These are phyloP conservation scores for Serendipita vermifera DNA, from an alignment of 768 basidiomycete species.

Conservation along the genomic window DNA sequence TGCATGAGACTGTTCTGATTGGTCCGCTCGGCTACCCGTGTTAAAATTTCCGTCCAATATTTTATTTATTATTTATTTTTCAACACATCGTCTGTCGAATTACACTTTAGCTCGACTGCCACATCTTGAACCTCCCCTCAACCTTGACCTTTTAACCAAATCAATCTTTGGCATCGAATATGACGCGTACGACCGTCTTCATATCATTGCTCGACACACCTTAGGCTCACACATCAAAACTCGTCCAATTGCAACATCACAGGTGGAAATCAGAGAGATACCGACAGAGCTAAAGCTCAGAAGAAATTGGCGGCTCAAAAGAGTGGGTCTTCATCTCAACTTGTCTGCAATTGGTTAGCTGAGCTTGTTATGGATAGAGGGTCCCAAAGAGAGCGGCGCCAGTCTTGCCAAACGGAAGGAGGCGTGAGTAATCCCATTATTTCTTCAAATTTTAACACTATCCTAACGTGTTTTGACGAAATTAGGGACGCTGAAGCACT, in stretches of 20 bases:
- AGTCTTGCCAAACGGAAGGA: slow-evolving; percentile 59
- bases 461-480: slow-evolving; percentile 19
- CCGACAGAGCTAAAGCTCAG: slow-evolving; percentile 56
- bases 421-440: slow-evolving; percentile 40
- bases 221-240: too few species aligned
- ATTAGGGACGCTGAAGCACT: slow-evolving; percentile 67
- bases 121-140: too few species aligned
- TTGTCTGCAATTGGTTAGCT: neutral
- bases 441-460: neutral
- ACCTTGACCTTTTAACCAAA: neutral
- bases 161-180: neutral
- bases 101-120: too few species aligned
- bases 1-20: too few species aligned
- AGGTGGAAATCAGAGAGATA: slow-evolving; percentile 78
- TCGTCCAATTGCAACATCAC: too few species aligned
- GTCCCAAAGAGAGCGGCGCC: slow-evolving; percentile 58
- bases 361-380: slow-evolving; percentile 1
- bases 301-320: slow-evolving; percentile 35
- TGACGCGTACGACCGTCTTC: slow-evolving; percentile 8
- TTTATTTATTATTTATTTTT: too few species aligned
- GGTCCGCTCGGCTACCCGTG: too few species aligned
- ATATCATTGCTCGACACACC: too few species aligned
- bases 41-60: too few species aligned
- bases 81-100: too few species aligned
- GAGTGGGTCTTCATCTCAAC: neutral